Evolutionary conservation across 176 grass and related monocot species (phyloP), one percentile per base, ranked within the genome.

Genomic region (Olyra latifolia): DNA sequence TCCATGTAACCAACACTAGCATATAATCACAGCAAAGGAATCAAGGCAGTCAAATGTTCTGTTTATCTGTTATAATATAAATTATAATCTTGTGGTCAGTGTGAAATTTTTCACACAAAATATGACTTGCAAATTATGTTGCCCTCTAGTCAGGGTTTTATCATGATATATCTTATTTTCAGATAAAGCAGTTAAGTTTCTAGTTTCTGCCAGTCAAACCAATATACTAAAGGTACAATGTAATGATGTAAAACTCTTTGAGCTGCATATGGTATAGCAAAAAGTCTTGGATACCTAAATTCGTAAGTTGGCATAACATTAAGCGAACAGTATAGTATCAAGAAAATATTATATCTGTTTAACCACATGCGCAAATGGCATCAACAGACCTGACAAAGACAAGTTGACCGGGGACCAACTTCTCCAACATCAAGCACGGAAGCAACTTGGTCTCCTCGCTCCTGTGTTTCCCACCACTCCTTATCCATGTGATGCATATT

Each of bases 381-480:
- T 29, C 10, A 67, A 82, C 75, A 42, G 19, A 97, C 93, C 90
- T 97, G 93, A 82, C 93, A 97, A 74, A 49, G 66, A 77, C 88
- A 97, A 74, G 76, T 35, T 61, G 85, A 85, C 20, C 12, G 72
- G 17, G 90, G 90, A 64, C 93, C 93, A 89, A 93, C 93, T 83
- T 93, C 85, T 82, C 88, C 82, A 68, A 81, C 74, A 52, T 97
- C 90, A 82, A 82, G 67, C 64, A 65, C 75, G 74, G 87, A 92
- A 14, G 59, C 68, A 32, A 92, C 87, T 79, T 88, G 93, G 44
- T 66, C 65, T n/a, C 71, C 90, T 76, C 88, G 53, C 35, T 97
- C 90, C 39, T 97, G 87, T 75, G 80, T 77, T 23, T 90, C 93
- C 93, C 93, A 95, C 93, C 93, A 92, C 40, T 95, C 89, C 22